phyloP scores from a whole-genome alignment of 768 basidiomycete genomes.

The Amanita pallidorosea region DNA sequence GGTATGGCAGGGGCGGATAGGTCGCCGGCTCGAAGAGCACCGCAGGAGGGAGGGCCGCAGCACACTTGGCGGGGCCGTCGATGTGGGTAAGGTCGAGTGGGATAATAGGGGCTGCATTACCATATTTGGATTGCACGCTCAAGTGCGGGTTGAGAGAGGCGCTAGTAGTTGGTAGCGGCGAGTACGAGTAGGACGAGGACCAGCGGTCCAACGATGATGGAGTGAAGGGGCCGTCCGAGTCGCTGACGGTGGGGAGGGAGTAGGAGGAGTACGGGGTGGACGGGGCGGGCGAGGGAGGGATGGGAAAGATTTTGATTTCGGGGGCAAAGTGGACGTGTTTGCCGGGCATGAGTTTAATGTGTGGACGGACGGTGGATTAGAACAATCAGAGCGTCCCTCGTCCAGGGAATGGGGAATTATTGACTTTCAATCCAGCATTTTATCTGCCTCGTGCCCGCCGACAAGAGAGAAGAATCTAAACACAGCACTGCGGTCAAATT shows the following conservation, averaged over 20 bases:
- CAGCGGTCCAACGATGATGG: conserved; percentile 9
- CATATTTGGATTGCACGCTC: conserved; percentile 1
- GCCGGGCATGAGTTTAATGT: not conserved
- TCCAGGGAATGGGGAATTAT: no score
- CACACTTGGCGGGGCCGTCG: not conserved
- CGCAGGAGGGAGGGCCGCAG: not conserved
- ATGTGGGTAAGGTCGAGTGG: not conserved
- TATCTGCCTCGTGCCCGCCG: conserved; percentile 1
- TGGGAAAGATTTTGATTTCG: conserved; percentile 6
- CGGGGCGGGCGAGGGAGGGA: conserved; percentile 10
- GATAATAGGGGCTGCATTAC: not conserved
- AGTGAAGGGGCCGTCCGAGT: conserved; percentile 9
- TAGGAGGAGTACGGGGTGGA: conserved; percentile 10
- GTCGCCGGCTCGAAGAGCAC: conserved; percentile 3
- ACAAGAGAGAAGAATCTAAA: not conserved
- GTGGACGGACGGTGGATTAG: no score
- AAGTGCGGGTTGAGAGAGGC: conserved; percentile 10
- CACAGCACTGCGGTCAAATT: not conserved
- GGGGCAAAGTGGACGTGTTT: conserved; percentile 14
- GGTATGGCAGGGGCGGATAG: not conserved
- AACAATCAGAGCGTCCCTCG: no score
- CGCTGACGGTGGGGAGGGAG: conserved; percentile 8
- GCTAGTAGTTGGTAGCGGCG: conserved; percentile 10
- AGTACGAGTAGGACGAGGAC: conserved; percentile 9
- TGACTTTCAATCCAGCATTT: not conserved